phyloP scores from a whole-genome alignment of 176 grass and related monocot genomes.

The Phragmites australis region DNA sequence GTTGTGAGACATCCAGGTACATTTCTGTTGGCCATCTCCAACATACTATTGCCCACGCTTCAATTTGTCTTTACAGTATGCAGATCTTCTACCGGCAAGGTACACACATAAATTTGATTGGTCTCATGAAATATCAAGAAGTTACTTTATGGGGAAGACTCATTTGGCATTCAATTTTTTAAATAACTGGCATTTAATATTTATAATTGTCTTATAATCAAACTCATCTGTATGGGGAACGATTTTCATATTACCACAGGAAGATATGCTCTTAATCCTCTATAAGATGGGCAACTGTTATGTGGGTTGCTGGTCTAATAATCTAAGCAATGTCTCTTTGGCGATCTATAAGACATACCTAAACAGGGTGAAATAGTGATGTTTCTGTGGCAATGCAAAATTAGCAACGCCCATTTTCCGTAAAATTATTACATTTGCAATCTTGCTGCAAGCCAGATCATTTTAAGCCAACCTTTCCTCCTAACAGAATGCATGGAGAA shows the following conservation, averaged over 20 bases:
- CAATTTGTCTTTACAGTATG: not conserved
- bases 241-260: not conserved
- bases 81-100: not conserved
- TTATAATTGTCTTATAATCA: not conserved
- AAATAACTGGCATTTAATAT: not conserved
- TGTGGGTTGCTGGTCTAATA: not conserved
- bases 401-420: not conserved
- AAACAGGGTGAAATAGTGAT: not conserved
- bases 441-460: not conserved
- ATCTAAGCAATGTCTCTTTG: not conserved
- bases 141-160: not conserved
- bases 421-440: not conserved
- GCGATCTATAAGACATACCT: not conserved
- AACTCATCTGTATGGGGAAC: not conserved
- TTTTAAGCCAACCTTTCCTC: constrained; percentile 18
- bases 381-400: not conserved
- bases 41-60: not conserved
- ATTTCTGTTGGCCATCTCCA: not conserved
- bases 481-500: constrained; percentile 75
- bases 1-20: constrained; percentile 87
- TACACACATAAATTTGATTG: not conserved
- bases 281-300: not conserved
- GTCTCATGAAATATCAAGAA: not conserved
- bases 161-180: not conserved
- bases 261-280: not conserved